Conservation (phyloP, 164 flowering plant genomes). For the Umbilicus rupestris region DNA sequence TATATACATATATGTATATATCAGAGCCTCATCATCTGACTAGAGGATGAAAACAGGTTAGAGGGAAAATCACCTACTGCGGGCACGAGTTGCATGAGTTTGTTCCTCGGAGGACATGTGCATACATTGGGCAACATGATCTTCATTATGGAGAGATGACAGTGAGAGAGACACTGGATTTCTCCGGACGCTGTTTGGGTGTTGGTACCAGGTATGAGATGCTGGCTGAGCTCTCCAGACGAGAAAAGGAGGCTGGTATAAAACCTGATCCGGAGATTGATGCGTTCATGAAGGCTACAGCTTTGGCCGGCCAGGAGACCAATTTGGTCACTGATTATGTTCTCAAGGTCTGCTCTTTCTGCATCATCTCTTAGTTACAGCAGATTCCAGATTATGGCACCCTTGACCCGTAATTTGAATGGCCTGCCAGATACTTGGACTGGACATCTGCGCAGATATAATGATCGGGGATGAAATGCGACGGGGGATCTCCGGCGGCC, state of each 20-base stretch:
- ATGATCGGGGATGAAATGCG: slow-evolving; percentile 41
- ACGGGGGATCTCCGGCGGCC: slow-evolving; percentile 47
- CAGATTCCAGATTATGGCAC: background rate
- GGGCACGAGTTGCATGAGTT: slow-evolving; percentile 54
- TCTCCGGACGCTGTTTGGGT: slow-evolving; percentile 42
- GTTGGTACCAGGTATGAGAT: slow-evolving; percentile 33
- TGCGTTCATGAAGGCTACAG: slow-evolving; percentile 43
- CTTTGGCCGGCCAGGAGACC: slow-evolving; percentile 30
- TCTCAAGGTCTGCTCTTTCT: slow-evolving; percentile 25
- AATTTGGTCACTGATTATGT: slow-evolving; percentile 39
- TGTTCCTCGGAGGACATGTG: slow-evolving; percentile 47
- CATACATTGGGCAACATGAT: slow-evolving; percentile 56
- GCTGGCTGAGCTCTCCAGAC: slow-evolving; percentile 30
- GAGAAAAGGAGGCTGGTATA: slow-evolving; percentile 34
- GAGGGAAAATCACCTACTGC: slow-evolving; percentile 45
- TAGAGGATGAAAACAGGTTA: slow-evolving; percentile 17
- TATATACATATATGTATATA: too few relatives aligned
- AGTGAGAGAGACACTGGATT: slow-evolving; percentile 59
- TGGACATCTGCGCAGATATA: slow-evolving; percentile 39
- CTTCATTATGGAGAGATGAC: slow-evolving; percentile 64
- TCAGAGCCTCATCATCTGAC: background rate
- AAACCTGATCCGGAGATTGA: slow-evolving; percentile 45
- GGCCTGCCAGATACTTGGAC: slow-evolving; percentile 30
- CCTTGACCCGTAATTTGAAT: background rate
- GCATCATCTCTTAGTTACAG: background rate